Evolutionary conservation across 805 yeast species (phyloP), one percentile per base, ranked within the genome.

Genomic region (Spencermartinsiella europaea): DNA sequence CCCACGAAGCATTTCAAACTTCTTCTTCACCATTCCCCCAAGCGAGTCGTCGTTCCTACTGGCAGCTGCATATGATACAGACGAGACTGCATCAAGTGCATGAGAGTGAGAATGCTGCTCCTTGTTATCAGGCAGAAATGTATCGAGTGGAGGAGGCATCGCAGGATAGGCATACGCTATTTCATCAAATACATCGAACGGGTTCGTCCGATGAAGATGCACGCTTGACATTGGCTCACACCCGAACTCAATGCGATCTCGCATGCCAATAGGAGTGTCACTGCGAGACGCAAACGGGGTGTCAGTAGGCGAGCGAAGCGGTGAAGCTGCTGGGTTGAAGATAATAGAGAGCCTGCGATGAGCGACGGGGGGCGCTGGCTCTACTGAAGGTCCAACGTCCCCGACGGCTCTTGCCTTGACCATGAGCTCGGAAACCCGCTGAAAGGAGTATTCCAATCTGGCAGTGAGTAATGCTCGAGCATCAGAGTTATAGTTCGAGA

Each of bases 151-250:
- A 20, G 55, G 46, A 2, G 54, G 45, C 44, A 53, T 51, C 3
- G 57, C 50, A 2, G 57, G 57, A 40, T 53, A 52, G 1, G 59
- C 52, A 51, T 66, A 66, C 12, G 68, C 68, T n/a, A 57, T 56
- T 28, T 61, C 66, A 46, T 66, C 70, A 49, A 65, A 65, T 8
- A 65, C 65, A 44, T 66, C 70, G 50, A 56, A 66, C 15, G 67
- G 61, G 45, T 60, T 57, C 12, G 58, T 58, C 5, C 68, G 51
- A 15, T 53, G 56, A 16, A 48, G 42, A 20, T 50, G 58, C 50
- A 38, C 38, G 37, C 48, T 40, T 5, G 44, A 31, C 14, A 20
- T 17, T 3, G 42, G 40, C 22, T 22, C 38, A 16, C 25, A 10
- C 5, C 21, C 28, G 17, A 40, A 17, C 20, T 19, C 16, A 3